Evolutionary conservation across 148 eudicot genomes (phyloP).

Genomic region (Fagopyrum esculentum): DNA sequence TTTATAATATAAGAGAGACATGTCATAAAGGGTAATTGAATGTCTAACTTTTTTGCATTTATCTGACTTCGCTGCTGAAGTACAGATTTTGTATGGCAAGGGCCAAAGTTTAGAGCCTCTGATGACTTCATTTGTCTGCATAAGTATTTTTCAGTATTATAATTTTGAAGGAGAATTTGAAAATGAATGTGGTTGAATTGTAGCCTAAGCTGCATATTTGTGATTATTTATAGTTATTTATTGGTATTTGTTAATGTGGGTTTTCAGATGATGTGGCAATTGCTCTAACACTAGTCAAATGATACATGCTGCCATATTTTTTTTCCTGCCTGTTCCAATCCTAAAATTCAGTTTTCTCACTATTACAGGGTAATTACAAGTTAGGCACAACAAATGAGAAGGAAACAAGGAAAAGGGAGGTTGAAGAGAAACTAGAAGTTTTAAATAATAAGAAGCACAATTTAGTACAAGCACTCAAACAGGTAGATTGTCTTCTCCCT

Average conservation of each 20-base stretch:
- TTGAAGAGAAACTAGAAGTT: slow-evolving; percentile 66
- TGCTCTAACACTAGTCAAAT: neutral
- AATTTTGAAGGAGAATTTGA: neutral
- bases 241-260: neutral
- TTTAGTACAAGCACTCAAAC: slow-evolving; percentile 83
- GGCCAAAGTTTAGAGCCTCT: neutral
- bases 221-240: neutral
- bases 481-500: slow-evolving; percentile 31
- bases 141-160: neutral
- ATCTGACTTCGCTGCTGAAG: neutral
- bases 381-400: slow-evolving; percentile 31
- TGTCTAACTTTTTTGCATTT: neutral
- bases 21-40: no score
- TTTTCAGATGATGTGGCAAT: neutral
- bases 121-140: neutral
- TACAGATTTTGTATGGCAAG: neutral
- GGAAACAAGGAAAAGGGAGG: slow-evolving; percentile 62
- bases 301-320: neutral
- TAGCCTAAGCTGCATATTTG: neutral
- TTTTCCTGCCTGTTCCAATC: neutral
- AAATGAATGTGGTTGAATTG: neutral
- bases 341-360: slow-evolving; percentile 15
- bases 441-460: slow-evolving; percentile 72
- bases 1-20: no score
- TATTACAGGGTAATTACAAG: slow-evolving; percentile 32